A percentile compares a stretch with the other conserved stretches of the same genome.
Evolutionary conservation across 768 basidiomycete species (phyloP).

Genomic region (Xerocomus potaroensis): DNA sequence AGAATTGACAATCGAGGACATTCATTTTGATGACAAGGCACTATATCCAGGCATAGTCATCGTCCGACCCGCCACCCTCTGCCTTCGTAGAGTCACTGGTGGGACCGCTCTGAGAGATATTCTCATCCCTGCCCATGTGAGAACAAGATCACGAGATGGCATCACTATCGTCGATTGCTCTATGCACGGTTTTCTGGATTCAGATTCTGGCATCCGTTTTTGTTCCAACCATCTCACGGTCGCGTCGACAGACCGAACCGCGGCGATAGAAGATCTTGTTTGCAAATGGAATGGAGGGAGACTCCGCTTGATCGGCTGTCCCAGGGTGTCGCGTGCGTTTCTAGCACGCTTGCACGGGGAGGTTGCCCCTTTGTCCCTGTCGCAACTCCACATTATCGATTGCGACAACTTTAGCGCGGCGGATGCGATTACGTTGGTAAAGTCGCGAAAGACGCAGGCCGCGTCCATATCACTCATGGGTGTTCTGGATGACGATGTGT

Average conservation of each 20-base stretch:
- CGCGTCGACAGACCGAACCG: not conserved
- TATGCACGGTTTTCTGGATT: not conserved
- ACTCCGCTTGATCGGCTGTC: conserved; percentile 4
- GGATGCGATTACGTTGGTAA: conserved; percentile 2
- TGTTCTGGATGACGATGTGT: not conserved
- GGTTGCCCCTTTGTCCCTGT: not conserved
- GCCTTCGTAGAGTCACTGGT: conserved; percentile 2
- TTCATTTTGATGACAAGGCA: conserved; percentile 2
- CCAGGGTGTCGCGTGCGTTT: not conserved
- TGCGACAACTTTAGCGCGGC: conserved; percentile 6
- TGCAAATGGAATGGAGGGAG: conserved; percentile 4
- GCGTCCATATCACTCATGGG: conserved; percentile 4
- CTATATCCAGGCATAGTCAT: not conserved
- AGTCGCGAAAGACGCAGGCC: conserved; percentile 3
- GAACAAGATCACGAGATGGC: not conserved
- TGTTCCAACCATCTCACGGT: conserved; percentile 3
- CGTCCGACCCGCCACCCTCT: not conserved
- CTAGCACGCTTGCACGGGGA: conserved; percentile 1
- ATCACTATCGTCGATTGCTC: conserved; percentile 5
- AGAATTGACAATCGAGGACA: conserved; percentile 4
- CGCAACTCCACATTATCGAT: conserved; percentile 3
- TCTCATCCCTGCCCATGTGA: not conserved
- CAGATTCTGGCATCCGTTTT: not conserved
- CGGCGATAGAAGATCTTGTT: conserved; percentile 6
- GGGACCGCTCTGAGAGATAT: not conserved